Conservation (phyloP, 2,329 filamentous ascomycete genomes). For the Cladophialophora immunda region DNA sequence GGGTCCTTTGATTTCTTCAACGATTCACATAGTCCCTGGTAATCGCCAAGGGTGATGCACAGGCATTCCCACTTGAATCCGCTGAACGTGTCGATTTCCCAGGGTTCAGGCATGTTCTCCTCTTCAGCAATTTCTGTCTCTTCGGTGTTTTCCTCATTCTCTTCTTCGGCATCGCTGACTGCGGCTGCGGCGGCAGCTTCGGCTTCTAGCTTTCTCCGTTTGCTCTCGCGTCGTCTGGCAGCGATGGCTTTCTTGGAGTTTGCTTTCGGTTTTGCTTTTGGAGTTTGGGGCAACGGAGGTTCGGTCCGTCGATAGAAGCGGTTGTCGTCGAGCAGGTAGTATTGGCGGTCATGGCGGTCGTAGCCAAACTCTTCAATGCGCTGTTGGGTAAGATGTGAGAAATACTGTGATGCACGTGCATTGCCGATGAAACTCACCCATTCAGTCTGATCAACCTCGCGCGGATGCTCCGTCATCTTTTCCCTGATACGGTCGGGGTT, state of each 20-base stretch:
- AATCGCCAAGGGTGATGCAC: slow-evolving; percentile 81
- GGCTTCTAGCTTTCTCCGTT: slow-evolving; percentile 65
- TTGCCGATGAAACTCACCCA: slow-evolving; percentile 70
- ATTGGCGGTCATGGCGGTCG: slow-evolving; percentile 84
- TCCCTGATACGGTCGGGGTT: slow-evolving; percentile 88
- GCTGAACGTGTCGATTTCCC: slow-evolving; percentile 71
- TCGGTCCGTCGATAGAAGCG: slow-evolving; percentile 90
- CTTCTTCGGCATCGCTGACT: slow-evolving; percentile 47
- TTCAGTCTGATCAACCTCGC: slow-evolving; percentile 78
- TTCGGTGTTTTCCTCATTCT: slow-evolving; percentile 54
- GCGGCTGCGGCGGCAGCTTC: slow-evolving; percentile 41
- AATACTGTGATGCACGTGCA: neutral
- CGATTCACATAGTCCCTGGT: slow-evolving; percentile 73
- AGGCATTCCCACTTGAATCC: slow-evolving; percentile 91
- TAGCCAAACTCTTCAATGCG: slow-evolving; percentile 69
- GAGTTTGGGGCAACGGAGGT: slow-evolving; percentile 64
- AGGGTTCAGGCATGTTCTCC: slow-evolving; percentile 48
- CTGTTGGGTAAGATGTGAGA: slow-evolving; percentile 44
- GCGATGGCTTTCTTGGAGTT: slow-evolving; percentile 73
- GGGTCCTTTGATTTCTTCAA: slow-evolving; percentile 80
- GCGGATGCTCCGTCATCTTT: slow-evolving; percentile 78
- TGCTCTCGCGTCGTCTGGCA: slow-evolving; percentile 70
- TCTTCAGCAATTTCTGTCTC: slow-evolving; percentile 47
- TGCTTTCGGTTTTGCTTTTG: slow-evolving; percentile 68
- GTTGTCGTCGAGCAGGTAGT: slow-evolving; percentile 93